These are phyloP conservation scores for Podaxis sp. DNA, from an alignment of 768 basidiomycete genomes.

Conservation along the genomic window DNA sequence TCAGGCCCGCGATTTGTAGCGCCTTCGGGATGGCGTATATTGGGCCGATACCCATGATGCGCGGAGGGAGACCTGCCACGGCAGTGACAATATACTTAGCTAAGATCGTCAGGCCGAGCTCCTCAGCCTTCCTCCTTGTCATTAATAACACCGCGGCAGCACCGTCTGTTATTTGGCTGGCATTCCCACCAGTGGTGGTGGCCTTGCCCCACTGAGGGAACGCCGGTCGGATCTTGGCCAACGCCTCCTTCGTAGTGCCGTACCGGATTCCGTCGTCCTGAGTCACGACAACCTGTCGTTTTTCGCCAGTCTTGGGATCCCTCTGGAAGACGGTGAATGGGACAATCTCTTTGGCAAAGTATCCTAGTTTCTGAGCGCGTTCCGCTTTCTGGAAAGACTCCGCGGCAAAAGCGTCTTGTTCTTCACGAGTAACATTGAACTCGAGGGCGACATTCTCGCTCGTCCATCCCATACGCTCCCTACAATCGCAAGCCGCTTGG, in stretches of 20 bases:
- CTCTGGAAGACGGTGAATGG: conserved; percentile 69
- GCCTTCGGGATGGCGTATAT: too few species aligned
- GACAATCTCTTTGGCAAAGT: conserved; percentile 69
- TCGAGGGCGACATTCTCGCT: conserved; percentile 83
- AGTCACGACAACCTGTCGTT: conserved; percentile 50
- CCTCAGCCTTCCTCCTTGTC: conserved; percentile 76
- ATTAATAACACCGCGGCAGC: conserved; percentile 81
- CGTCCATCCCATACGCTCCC: conserved; percentile 86
- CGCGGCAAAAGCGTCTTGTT: conserved; percentile 76
- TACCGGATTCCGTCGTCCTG: conserved; percentile 79
- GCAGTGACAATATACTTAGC: conserved; percentile 77
- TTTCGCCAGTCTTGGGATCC: conserved; percentile 52
- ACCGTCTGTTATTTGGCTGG: conserved; percentile 83
- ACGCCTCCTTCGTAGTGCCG: conserved; percentile 64
- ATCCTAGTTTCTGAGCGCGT: conserved; percentile 63
- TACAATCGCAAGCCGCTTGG: conserved; percentile 56
- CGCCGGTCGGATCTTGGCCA: conserved; percentile 66
- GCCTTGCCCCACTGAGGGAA: conserved; percentile 81
- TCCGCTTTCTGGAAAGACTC: conserved; percentile 79
- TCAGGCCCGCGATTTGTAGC: too few species aligned
- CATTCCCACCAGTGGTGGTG: conserved; percentile 82
- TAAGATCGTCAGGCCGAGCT: conserved; percentile 68
- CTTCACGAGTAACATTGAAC: conserved; percentile 66
- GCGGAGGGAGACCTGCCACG: conserved; percentile 69
- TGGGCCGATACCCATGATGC: conserved; percentile 88